Evolutionary conservation across 139 green algal species (phyloP).

Genomic region (Haematococcus lacustris): DNA sequence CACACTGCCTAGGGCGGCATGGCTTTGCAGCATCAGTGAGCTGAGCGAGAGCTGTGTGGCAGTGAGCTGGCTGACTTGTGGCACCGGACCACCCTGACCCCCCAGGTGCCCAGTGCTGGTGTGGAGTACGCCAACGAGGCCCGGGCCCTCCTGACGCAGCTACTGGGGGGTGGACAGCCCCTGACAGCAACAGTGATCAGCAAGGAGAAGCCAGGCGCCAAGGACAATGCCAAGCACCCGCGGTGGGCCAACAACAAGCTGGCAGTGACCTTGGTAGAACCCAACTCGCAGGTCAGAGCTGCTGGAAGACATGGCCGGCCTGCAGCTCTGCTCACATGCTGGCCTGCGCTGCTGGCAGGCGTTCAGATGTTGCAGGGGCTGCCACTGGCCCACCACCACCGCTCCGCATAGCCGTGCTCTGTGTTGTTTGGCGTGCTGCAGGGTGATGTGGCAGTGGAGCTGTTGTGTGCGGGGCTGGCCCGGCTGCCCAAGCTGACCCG

Average conservation of each 20-base stretch:
- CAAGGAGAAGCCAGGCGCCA: conserved; percentile 26
- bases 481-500: conserved; percentile 47
- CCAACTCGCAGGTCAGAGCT: conserved; percentile 14
- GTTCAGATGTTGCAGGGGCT: too few relatives aligned
- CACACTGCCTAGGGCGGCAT: too few relatives aligned
- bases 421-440: too few relatives aligned
- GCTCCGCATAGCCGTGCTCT: too few relatives aligned
- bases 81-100: too few relatives aligned
- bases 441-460: conserved; percentile 28
- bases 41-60: too few relatives aligned
- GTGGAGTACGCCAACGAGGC: conserved; percentile 24
- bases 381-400: too few relatives aligned
- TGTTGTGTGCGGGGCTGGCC: conserved; percentile 40
- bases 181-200: conserved; percentile 9
- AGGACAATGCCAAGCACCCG: conserved; percentile 45
- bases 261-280: conserved; percentile 24
- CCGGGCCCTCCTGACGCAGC: conserved; percentile 7
- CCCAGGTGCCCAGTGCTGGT: conserved; percentile 13
- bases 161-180: conserved; percentile 18
- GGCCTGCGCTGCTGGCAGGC: too few relatives aligned
- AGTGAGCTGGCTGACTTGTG: too few relatives aligned
- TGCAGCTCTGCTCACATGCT: too few relatives aligned
- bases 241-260: conserved; percentile 33
- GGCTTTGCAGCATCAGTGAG: too few relatives aligned
- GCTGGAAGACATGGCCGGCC: too few relatives aligned